Conservation (phyloP, 768 basidiomycete genomes). For the Pulveroboletus sp. region DNA sequence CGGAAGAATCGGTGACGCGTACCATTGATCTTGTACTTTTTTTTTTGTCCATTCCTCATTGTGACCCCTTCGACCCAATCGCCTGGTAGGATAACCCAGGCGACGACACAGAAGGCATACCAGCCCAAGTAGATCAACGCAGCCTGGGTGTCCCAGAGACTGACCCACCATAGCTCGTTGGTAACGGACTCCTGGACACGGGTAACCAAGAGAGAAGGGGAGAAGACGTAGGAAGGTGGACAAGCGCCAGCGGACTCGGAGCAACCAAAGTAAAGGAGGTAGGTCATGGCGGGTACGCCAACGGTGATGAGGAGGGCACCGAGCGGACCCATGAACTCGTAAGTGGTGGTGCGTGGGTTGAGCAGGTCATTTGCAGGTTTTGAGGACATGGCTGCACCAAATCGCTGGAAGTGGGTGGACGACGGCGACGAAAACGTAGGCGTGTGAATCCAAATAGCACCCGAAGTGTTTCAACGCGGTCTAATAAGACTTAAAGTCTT, state of each 20-base stretch:
- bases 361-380: slow-evolving; percentile 34
- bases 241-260: slow-evolving; percentile 68
- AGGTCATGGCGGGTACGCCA: slow-evolving; percentile 65
- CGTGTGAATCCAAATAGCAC: slow-evolving; percentile 8
- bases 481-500: no score
- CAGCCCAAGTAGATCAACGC: slow-evolving; percentile 73
- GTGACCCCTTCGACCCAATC: slow-evolving; percentile 66
- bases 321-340: slow-evolving; percentile 80
- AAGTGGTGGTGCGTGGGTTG: slow-evolving; percentile 67
- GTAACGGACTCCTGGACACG: slow-evolving; percentile 45
- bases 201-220: slow-evolving; percentile 33
- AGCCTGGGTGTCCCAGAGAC: slow-evolving; percentile 82
- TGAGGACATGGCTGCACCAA: slow-evolving; percentile 13
- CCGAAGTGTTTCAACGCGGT: neutral
- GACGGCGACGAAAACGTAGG: no score
- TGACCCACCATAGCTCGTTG: slow-evolving; percentile 56
- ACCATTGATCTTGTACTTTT: slow-evolving; percentile 96
- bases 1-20: slow-evolving; percentile 16
- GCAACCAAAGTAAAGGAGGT: slow-evolving; percentile 74
- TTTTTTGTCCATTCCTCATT: slow-evolving; percentile 70
- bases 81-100: slow-evolving; percentile 77
- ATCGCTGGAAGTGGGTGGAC: no score
- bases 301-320: slow-evolving; percentile 70
- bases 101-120: slow-evolving; percentile 82
- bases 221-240: slow-evolving; percentile 44